Evolutionary conservation across 2,329 filamentous ascomycete genomes (phyloP).

Genomic region (Lachnellula occidentalis): DNA sequence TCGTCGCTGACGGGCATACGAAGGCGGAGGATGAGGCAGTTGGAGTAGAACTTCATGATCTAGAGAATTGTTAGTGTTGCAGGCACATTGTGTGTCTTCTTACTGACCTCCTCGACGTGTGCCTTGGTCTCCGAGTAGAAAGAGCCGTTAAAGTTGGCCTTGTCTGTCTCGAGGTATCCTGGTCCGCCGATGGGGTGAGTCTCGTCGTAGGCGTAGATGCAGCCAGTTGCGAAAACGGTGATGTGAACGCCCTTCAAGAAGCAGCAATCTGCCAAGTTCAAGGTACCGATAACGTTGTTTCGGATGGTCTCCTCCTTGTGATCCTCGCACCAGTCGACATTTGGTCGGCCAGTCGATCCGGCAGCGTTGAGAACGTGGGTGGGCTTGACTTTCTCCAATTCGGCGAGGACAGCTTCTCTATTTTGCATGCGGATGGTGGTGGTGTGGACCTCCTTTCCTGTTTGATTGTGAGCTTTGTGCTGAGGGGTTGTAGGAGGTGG

Average conservation of each 20-base stretch:
- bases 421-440: constrained; percentile 63
- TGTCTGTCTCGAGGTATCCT: constrained; percentile 57
- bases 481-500: not conserved
- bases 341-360: constrained; percentile 60
- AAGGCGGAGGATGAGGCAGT: constrained; percentile 58
- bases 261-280: constrained; percentile 59
- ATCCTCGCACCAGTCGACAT: constrained; percentile 68
- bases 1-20: constrained; percentile 67
- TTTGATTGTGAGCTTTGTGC: constrained; percentile 6
- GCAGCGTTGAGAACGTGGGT: constrained; percentile 64
- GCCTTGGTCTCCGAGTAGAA: constrained; percentile 66
- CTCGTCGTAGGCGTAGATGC: constrained; percentile 61
- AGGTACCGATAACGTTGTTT: constrained; percentile 60
- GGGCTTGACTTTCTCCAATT: constrained; percentile 54
- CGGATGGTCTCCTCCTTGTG: constrained; percentile 62
- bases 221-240: constrained; percentile 63
- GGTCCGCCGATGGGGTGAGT: constrained; percentile 53
- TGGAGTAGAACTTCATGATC: constrained; percentile 57
- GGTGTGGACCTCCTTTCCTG: constrained; percentile 51
- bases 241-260: constrained; percentile 53
- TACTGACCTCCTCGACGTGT: constrained; percentile 55
- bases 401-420: constrained; percentile 48
- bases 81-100: not conserved
- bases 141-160: constrained; percentile 59
- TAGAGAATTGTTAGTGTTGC: constrained; percentile 27